A percentile compares a stretch with the other conserved stretches of the same genome.
phyloP scores from a whole-genome alignment of 1,284 basidiomycete species.

The Boletus sp. region DNA sequence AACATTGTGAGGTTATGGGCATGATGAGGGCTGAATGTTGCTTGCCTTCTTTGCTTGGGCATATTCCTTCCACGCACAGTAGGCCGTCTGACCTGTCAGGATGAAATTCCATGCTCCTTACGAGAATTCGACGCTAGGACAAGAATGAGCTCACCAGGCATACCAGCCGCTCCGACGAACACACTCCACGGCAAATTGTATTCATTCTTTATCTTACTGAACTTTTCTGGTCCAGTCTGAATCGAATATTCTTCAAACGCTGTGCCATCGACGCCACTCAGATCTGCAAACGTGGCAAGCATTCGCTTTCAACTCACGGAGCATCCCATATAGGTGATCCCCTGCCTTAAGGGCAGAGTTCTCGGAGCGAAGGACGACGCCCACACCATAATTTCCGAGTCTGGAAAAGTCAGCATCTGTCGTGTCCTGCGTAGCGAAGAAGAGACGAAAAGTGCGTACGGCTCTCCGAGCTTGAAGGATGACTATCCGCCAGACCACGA shows the following conservation, averaged over 20 bases:
- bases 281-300: not conserved
- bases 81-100: conserved; percentile 5
- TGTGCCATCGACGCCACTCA: not conserved
- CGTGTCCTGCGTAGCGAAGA: not conserved
- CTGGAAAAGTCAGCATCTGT: not conserved
- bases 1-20: not conserved
- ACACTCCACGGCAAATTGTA: conserved; percentile 1
- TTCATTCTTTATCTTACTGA: conserved; percentile 1
- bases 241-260: conserved; percentile 5
- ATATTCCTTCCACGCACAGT: conserved; percentile 15
- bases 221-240: not conserved
- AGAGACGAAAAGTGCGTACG: not conserved
- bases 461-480: conserved; percentile 3
- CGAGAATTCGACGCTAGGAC: not conserved
- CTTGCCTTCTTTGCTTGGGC: conserved; percentile 5
- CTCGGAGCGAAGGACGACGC: conserved; percentile 27
- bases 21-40: not conserved
- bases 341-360: conserved; percentile 23
- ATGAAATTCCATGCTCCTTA: not conserved
- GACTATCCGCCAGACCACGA: not conserved
- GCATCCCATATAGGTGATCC: conserved; percentile 3
- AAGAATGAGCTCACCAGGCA: not conserved
- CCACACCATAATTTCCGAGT: conserved; percentile 21
- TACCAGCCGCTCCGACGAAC: conserved; percentile 4
- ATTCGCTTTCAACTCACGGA: conserved; percentile 1